These are phyloP conservation scores for Lichtheimia ornata DNA, from an alignment of 371 early-diverging fungal genomes.

Conservation along the genomic window DNA sequence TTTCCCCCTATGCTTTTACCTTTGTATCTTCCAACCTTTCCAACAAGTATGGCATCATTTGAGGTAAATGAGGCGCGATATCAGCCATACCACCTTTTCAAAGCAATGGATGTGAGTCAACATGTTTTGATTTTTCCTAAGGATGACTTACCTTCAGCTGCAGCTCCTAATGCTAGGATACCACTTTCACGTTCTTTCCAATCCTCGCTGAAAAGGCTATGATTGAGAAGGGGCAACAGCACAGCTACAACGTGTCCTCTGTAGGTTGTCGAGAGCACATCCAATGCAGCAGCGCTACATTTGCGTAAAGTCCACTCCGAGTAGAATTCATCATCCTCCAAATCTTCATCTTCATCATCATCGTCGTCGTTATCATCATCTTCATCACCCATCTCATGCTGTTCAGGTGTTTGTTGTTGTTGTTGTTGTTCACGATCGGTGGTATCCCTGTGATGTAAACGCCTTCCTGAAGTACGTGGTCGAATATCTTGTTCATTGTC, in stretches of 20 bases:
- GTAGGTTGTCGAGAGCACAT: slow-evolving; percentile 82
- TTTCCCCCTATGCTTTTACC: slow-evolving; percentile 37
- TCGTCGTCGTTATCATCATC: slow-evolving; percentile 77
- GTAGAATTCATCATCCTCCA: slow-evolving; percentile 88
- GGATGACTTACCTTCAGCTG: slow-evolving; percentile 76
- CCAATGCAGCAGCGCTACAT: slow-evolving; percentile 93
- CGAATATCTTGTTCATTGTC: slow-evolving; percentile 84
- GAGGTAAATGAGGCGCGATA: slow-evolving; percentile 86
- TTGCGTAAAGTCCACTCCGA: slow-evolving; percentile 96
- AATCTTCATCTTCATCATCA: slow-evolving; percentile 82
- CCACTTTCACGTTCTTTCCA: slow-evolving; percentile 92
- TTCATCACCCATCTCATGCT: slow-evolving; percentile 19
- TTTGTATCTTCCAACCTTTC: slow-evolving; percentile 73
- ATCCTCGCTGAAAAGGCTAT: slow-evolving; percentile 72
- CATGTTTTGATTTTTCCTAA: background rate
- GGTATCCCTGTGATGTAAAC: background rate
- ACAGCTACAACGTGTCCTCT: slow-evolving; percentile 71
- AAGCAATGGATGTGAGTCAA: too few relatives aligned
- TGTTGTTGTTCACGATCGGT: slow-evolving; percentile 14
- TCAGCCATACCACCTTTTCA: slow-evolving; percentile 66
- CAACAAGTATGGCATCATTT: slow-evolving; percentile 81
- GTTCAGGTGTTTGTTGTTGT: background rate
- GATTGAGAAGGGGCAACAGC: slow-evolving; percentile 81
- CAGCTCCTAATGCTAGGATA: slow-evolving; percentile 93
- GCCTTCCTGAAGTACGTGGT: slow-evolving; percentile 71